Evolutionary conservation across 202 grass and related monocot genomes (phyloP).

Genomic region (Zizania palustris): DNA sequence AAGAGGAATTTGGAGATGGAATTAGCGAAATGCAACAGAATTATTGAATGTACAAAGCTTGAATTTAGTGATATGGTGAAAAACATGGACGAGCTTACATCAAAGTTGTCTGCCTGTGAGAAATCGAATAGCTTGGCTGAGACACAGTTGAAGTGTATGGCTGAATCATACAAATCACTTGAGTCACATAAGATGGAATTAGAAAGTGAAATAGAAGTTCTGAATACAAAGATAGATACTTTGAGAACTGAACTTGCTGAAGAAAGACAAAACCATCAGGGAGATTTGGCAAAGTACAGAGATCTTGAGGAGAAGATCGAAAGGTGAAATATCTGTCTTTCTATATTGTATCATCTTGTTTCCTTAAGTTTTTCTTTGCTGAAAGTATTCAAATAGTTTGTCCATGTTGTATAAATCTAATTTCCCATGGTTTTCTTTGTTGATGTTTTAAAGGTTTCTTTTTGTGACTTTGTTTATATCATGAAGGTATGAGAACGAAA

Average conservation of each 20-base stretch:
- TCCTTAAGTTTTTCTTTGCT: background rate
- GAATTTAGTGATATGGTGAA: slow-evolving; percentile 67
- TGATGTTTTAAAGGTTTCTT: background rate
- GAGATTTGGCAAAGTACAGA: slow-evolving; percentile 73
- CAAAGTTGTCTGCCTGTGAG: slow-evolving; percentile 79
- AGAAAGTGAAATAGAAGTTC: slow-evolving; percentile 69
- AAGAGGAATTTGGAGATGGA: slow-evolving; percentile 70
- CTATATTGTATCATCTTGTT: background rate
- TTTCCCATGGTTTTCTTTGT: background rate
- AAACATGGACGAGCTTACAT: slow-evolving; percentile 60
- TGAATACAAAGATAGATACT: slow-evolving; percentile 57
- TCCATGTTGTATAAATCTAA: slow-evolving; percentile 4
- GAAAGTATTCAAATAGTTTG: slow-evolving; percentile 18
- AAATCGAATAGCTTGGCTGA: slow-evolving; percentile 93
- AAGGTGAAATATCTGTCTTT: slow-evolving; percentile 55
- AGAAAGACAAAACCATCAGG: slow-evolving; percentile 73
- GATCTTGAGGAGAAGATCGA: slow-evolving; percentile 86
- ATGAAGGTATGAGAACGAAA: slow-evolving; percentile 62
- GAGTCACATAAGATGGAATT: slow-evolving; percentile 78
- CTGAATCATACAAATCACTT: slow-evolving; percentile 87
- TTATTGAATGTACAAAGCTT: slow-evolving; percentile 64
- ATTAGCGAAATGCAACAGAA: slow-evolving; percentile 66
- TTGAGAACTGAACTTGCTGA: slow-evolving; percentile 66
- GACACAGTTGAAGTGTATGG: slow-evolving; percentile 96
- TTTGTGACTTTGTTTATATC: slow-evolving; percentile 3